phyloP scores from a whole-genome alignment of 345 rosid species.

The Acer yangbiense region DNA sequence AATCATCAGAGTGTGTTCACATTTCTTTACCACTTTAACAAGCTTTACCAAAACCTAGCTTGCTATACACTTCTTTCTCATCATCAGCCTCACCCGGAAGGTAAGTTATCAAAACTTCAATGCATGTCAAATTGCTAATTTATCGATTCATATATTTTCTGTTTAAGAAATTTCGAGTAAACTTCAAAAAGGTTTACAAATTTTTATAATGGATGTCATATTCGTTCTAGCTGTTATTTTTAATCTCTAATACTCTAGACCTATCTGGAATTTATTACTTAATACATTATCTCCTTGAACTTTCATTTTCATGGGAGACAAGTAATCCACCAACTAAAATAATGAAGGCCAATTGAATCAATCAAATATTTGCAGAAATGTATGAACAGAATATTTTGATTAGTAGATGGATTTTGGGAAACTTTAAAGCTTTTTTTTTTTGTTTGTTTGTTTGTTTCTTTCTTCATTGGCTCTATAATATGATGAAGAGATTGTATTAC shows the following conservation, averaged over 20 bases:
- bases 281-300: not conserved
- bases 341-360: not conserved
- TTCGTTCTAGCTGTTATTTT: not conserved
- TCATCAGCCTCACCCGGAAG: not conserved
- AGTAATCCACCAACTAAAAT: not conserved
- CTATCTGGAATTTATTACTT: not conserved
- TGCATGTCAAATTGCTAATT: too few relatives aligned
- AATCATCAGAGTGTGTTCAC: slow-evolving; percentile 7
- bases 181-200: too few relatives aligned
- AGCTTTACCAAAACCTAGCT: not conserved
- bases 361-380: not conserved
- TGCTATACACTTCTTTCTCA: too few relatives aligned
- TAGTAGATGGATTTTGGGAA: not conserved
- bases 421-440: not conserved
- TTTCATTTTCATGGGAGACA: not conserved
- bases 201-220: not conserved
- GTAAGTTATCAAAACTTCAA: not conserved
- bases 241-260: not conserved
- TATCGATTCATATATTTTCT: too few relatives aligned
- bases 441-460: not conserved
- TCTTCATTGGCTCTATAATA: slow-evolving; percentile 11
- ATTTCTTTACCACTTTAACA: slow-evolving; percentile 13
- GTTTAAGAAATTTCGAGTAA: too few relatives aligned
- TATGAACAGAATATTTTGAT: not conserved
- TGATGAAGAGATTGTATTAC: slow-evolving; percentile 12